Evolutionary conservation across 495 filamentous ascomycete genomes (phyloP).

Genomic region (Annulohypoxylon nitens): DNA sequence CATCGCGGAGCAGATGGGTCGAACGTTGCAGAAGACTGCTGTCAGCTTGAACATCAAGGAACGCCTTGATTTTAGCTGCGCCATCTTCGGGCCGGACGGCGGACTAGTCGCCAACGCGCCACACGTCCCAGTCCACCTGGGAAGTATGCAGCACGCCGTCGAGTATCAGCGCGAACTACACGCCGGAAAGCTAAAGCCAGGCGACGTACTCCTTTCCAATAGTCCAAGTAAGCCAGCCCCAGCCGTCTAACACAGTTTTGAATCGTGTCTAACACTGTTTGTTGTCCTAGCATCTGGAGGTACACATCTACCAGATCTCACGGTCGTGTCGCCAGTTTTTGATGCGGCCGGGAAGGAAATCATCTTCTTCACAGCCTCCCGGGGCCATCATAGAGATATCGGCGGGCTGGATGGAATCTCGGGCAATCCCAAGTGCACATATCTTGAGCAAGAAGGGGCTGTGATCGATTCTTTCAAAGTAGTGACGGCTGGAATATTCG

Average conservation of each 20-base stretch:
- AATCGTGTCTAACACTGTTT: too few species aligned
- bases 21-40: constrained; percentile 84
- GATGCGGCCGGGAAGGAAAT: constrained; percentile 70
- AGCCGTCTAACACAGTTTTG: too few species aligned
- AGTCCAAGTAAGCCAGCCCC: constrained; percentile 94
- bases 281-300: too few species aligned
- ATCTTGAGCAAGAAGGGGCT: constrained; percentile 92
- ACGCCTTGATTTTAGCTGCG: constrained; percentile 92
- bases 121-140: constrained; percentile 91
- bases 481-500: constrained; percentile 85
- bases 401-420: constrained; percentile 90
- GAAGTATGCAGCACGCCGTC: constrained; percentile 89
- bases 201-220: constrained; percentile 93
- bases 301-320: constrained; percentile 83
- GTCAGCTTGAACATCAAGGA: constrained; percentile 98
- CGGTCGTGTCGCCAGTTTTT: constrained; percentile 91
- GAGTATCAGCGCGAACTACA: constrained; percentile 89
- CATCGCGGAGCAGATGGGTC: constrained; percentile 89
- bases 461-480: constrained; percentile 91
- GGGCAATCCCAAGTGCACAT: constrained; percentile 92
- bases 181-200: constrained; percentile 82
- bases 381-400: constrained; percentile 95
- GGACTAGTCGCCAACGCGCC: constrained; percentile 93
- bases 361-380: constrained; percentile 93
- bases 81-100: constrained; percentile 89